Conservation (phyloP, 2,329 filamentous ascomycete genomes). For the Penicillium crustosum region DNA sequence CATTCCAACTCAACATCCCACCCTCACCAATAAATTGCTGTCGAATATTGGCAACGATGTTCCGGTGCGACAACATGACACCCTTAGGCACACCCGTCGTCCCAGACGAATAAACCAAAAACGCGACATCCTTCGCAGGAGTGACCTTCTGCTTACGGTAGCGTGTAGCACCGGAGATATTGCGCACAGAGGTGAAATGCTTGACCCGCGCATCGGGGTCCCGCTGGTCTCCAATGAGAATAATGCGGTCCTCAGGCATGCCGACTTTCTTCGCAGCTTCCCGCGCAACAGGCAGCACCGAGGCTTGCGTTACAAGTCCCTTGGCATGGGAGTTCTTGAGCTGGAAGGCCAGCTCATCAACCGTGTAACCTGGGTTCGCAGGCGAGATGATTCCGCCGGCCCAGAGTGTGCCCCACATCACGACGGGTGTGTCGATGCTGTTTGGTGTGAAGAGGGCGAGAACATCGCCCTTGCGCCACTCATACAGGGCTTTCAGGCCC, state of each 20-base stretch:
- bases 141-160: conserved; percentile 63
- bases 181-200: conserved; percentile 71
- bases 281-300: conserved; percentile 63
- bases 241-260: conserved; percentile 68
- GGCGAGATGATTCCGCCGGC: conserved; percentile 80
- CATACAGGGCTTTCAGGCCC: conserved; percentile 70
- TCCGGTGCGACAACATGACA: conserved; percentile 79
- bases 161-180: conserved; percentile 59
- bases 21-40: conserved; percentile 58
- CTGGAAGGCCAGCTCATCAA: conserved; percentile 80
- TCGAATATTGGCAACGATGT: conserved; percentile 73
- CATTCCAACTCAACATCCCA: conserved; percentile 57
- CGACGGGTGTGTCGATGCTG: conserved; percentile 74
- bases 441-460: conserved; percentile 83
- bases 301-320: conserved; percentile 70
- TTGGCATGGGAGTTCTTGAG: conserved; percentile 75
- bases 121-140: conserved; percentile 72
- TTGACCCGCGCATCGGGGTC: conserved; percentile 61
- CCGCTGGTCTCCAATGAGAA: conserved; percentile 66
- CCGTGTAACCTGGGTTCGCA: conserved; percentile 84
- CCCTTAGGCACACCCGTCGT: conserved; percentile 92
- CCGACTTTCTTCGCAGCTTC: conserved; percentile 69
- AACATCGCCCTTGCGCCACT: conserved; percentile 81
- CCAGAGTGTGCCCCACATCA: conserved; percentile 79
- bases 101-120: conserved; percentile 84